Evolutionary conservation across 1,284 basidiomycete genomes (phyloP), one percentile per base, ranked within the genome.

Genomic region (Ganoderma leucocontextum): DNA sequence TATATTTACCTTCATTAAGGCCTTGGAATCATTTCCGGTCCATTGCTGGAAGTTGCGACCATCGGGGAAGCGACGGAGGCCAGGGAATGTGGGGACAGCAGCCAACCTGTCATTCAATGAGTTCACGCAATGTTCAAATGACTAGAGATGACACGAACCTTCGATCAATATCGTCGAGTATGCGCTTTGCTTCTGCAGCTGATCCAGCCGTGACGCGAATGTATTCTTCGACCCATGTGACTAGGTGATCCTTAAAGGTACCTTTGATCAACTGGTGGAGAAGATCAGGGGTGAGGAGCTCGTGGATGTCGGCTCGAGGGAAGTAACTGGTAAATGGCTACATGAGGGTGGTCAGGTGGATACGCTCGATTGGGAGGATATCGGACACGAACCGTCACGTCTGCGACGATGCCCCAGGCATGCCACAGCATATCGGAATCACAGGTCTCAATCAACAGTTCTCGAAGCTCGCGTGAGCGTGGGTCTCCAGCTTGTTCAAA

Each of bases 21-120:
- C 74, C 39, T 73, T 73, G 0, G 72, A 73, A 36, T 75, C 70
- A 35, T 75, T 55, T 0, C 74, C 74, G 0, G 73, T 75, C 74
- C 74, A 75, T 33, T 75, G 73, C 15, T 68, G 65, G 39, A 74
- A 75, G 36, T 60, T 64, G 0, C 68, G 52, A 0, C 74, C 69
- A 22, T 75, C 13, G 0, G 60, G 66, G 49, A 75, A 75, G 1
- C 66, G 68, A 2, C 69, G 62, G 0, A 75, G 60, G 4, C 72
- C 74, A 9, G 69, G 64, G 38, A 74, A 75, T 5, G 53, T 0
- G 0, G 73, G 67, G 0, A 57, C 72, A 0, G 62, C 62, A 10
- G 67, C 68, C 59, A 74, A 9, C 1, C 65, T 59, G 29, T 25
- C 17, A 25, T 15, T 17, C 10, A n/a, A 36, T 19, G 19, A 38